Evolutionary conservation across 108 stramenopile genomes (phyloP).

Genomic region (Cyclotella choctawhatcheeana): DNA sequence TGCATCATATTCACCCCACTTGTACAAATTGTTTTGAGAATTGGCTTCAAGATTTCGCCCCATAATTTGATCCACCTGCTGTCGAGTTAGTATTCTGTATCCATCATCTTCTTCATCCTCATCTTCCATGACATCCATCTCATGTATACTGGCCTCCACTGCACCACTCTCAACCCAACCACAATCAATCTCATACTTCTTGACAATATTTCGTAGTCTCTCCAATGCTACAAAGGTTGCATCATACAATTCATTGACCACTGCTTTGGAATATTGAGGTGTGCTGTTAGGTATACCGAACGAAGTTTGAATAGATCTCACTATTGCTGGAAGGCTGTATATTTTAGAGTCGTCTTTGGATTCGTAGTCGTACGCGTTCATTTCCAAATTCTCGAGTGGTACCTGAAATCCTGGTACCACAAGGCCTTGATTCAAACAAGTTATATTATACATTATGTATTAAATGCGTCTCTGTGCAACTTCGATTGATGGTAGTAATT

Average conservation of each 20-base stretch:
- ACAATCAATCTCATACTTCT: constrained; percentile 44
- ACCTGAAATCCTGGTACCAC: constrained; percentile 39
- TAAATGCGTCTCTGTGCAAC: too few relatives aligned
- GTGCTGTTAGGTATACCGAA: not conserved
- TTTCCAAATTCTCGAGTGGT: constrained; percentile 32
- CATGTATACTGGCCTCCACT: constrained; percentile 38
- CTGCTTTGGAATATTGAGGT: constrained; percentile 20
- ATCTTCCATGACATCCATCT: not conserved
- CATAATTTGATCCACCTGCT: constrained; percentile 36
- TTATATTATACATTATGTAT: not conserved
- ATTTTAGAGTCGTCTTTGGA: not conserved
- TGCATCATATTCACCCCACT: constrained; percentile 42
- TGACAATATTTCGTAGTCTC: constrained; percentile 28
- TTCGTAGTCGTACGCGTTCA: constrained; percentile 20
- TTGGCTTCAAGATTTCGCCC: constrained; percentile 3
- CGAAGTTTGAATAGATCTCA: not conserved
- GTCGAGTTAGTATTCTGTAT: constrained; percentile 13
- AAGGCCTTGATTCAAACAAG: constrained; percentile 6
- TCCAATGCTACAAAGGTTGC: constrained; percentile 30
- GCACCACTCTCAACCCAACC: constrained; percentile 40
- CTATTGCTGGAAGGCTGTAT: not conserved
- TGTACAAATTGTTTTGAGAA: constrained; percentile 17
- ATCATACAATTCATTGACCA: constrained; percentile 24
- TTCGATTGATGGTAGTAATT: too few relatives aligned
- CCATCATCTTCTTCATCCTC: constrained; percentile 23